Evolutionary conservation across 129 eudicot species (phyloP).

Genomic region (Arctium minus): DNA sequence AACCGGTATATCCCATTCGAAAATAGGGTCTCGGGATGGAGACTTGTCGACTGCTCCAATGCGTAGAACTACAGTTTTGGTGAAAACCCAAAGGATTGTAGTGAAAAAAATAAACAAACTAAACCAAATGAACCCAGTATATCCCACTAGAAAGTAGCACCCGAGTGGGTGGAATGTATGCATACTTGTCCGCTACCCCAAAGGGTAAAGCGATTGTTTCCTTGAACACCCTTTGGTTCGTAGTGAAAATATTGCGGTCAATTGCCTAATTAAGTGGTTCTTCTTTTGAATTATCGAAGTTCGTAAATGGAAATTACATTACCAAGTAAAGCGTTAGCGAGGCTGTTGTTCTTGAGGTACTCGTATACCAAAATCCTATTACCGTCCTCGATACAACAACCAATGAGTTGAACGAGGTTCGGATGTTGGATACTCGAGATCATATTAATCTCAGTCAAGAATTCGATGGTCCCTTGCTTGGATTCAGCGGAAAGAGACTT

Average conservation of each 20-base stretch:
- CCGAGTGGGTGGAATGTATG: neutral
- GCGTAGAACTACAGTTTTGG: no score
- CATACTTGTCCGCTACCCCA: neutral
- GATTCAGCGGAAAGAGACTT: slow-evolving; percentile 72
- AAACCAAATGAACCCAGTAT: no score
- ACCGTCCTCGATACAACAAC: slow-evolving; percentile 67
- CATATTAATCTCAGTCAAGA: slow-evolving; percentile 55
- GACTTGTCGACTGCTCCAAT: no score
- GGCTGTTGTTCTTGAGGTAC: slow-evolving; percentile 63
- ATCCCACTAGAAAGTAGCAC: no score
- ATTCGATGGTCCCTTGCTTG: slow-evolving; percentile 60
- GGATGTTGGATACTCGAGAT: slow-evolving; percentile 61
- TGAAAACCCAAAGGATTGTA: no score
- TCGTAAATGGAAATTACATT: neutral
- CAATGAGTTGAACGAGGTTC: slow-evolving; percentile 62
- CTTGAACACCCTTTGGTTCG: neutral
- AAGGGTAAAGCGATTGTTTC: no score
- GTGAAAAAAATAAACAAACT: no score
- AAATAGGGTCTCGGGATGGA: no score
- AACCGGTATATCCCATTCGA: no score
- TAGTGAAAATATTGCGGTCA: neutral
- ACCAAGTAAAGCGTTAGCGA: slow-evolving; percentile 57
- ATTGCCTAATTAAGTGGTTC: neutral
- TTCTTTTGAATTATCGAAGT: neutral
- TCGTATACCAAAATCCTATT: slow-evolving; percentile 61